Evolutionary conservation across 2,329 filamentous ascomycete species (phyloP), one percentile per base, ranked within the genome.

Genomic region (Fusarium sulawesiense): DNA sequence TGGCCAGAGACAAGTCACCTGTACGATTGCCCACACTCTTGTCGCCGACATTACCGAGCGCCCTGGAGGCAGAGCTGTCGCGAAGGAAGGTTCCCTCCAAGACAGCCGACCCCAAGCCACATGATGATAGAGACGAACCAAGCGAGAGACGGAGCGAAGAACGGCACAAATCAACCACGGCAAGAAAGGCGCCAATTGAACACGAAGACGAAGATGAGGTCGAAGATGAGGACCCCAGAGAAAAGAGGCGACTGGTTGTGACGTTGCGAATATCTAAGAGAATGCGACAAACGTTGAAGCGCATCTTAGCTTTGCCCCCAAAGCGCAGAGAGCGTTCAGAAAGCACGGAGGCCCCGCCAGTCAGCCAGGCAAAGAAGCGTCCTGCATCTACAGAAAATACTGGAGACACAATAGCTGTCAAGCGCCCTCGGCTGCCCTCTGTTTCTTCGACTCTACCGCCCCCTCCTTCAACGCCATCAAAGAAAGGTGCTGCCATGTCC

Each of bases 31-130:
- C 86, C 1, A 78, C 83, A 0, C 78, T 89, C 9, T 78, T 89
- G 13, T 89, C 87, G 1, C 87, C 87, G 1, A 89, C 86, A 1
- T 75, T 89, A 9, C 87, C 87, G 2, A 79, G 85, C 0, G 75
- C 83, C 20, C 78, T 89, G 0, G 85, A 88, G 64, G 83, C 76
- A 6, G 79, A 79, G 59, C 60, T 80, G 34, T 75, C 63, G 20
- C 75, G 68, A 74, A 76, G 63, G 68, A 82, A 76, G 76, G 74
- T 54, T 14, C 67, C 75, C 7, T 54, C 72, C 37, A 77, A 76
- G 23, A 57, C 61, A 48, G 34, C 50, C 21, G 71, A 73, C 10
- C 14, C 49, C n/a, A 69, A 61, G 27, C 25, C 45, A 12, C 60
- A 60, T 29, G 68, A 74, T n/a, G 72, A 71, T n/a, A 68, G 55